Evolutionary conservation across 345 rosid genomes (phyloP).

Genomic region (Linum usitatissimum): DNA sequence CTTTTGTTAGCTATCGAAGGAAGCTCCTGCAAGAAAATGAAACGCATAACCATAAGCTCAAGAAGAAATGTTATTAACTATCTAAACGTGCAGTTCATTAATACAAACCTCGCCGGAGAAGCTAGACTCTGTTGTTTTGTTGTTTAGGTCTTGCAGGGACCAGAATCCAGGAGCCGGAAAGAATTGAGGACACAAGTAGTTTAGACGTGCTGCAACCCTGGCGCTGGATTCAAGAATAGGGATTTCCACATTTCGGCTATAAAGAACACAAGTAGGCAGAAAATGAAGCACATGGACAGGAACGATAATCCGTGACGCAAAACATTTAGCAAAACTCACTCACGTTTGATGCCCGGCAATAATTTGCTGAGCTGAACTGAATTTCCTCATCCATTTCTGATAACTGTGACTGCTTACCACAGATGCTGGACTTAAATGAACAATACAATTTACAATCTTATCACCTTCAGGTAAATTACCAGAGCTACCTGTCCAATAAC

Average conservation of each 20-base stretch:
- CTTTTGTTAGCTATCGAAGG: slow-evolving; percentile 26
- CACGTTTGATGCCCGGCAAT: slow-evolving; percentile 86
- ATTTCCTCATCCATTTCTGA: slow-evolving; percentile 73
- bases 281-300: neutral
- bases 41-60: neutral
- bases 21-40: slow-evolving; percentile 27
- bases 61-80: slow-evolving; percentile 6
- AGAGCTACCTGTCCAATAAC: slow-evolving; percentile 35
- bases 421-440: slow-evolving; percentile 74
- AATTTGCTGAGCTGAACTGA: slow-evolving; percentile 63
- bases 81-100: neutral
- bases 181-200: slow-evolving; percentile 89
- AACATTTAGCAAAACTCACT: slow-evolving; percentile 15
- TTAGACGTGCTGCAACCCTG: slow-evolving; percentile 65
- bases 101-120: slow-evolving; percentile 38
- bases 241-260: slow-evolving; percentile 74
- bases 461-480: slow-evolving; percentile 18
- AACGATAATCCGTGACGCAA: slow-evolving; percentile 6
- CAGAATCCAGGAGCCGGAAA: slow-evolving; percentile 87
- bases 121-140: slow-evolving; percentile 16
- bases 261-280: slow-evolving; percentile 1
- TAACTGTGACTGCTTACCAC: slow-evolving; percentile 45
- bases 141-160: slow-evolving; percentile 32
- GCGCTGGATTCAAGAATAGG: slow-evolving; percentile 77
- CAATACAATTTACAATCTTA: slow-evolving; percentile 56